A percentile compares a stretch with the other conserved stretches of the same genome.
Conservation (phyloP, 352 stramenopile species). For the Phytophthora nicotianae region DNA sequence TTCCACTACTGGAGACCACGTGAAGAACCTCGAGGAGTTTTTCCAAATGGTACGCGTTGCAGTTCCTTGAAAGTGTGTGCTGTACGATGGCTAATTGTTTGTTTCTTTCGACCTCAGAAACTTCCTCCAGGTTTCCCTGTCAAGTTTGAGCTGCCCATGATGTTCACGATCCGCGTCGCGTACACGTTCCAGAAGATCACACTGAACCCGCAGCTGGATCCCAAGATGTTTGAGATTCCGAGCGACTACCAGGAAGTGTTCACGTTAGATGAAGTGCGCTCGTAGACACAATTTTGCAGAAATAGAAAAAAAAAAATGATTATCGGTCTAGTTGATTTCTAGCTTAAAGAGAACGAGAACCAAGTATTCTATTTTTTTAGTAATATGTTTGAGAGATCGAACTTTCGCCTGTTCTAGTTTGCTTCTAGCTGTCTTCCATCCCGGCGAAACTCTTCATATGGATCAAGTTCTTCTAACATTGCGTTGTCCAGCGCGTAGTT, state of each 20-base stretch:
- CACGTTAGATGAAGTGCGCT: conserved; percentile 57
- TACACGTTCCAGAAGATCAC: conserved; percentile 84
- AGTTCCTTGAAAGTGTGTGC: background rate
- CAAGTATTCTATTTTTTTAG: no score
- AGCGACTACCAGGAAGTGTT: conserved; percentile 60
- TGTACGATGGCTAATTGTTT: conserved; percentile 10
- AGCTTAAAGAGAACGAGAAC: no score
- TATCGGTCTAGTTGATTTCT: no score
- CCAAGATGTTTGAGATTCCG: conserved; percentile 62
- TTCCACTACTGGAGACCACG: conserved; percentile 73
- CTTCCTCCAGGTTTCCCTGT: conserved; percentile 81
- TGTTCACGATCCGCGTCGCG: conserved; percentile 79
- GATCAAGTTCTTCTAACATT: conserved; percentile 20
- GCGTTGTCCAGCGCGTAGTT: conserved; percentile 14
- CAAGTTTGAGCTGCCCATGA: conserved; percentile 84
- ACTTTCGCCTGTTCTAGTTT: conserved; percentile 5
- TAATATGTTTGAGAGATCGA: no score
- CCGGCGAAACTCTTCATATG: conserved; percentile 21
- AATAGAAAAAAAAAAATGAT: no score
- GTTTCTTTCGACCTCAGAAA: conserved; percentile 46
- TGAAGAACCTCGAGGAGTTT: conserved; percentile 84
- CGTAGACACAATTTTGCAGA: conserved; percentile 15
- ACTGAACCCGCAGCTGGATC: conserved; percentile 53
- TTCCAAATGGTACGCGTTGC: conserved; percentile 73
- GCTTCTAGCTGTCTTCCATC: conserved; percentile 8